These are phyloP conservation scores for Solanum chilense DNA, from an alignment of 257 asterid species.

Conservation along the genomic window DNA sequence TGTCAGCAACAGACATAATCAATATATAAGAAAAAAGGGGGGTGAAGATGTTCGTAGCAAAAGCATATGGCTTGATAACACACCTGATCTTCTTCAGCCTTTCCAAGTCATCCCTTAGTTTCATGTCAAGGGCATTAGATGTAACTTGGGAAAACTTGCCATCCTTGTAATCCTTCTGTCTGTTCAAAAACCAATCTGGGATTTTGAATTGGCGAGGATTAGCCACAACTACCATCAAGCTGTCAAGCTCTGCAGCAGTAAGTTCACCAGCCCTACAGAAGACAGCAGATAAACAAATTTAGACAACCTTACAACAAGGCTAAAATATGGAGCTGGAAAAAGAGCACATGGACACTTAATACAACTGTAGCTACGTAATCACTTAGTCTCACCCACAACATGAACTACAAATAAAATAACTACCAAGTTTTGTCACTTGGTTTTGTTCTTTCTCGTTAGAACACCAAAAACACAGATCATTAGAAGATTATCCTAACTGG, in stretches of 20 bases:
- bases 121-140: constrained; percentile 48
- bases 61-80: neutral
- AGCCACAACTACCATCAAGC: constrained; percentile 30
- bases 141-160: constrained; percentile 38
- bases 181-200: constrained; percentile 47
- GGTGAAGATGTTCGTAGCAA: neutral
- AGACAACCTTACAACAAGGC: neutral
- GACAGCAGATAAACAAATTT: neutral
- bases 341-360: neutral
- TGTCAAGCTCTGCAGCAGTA: constrained; percentile 29
- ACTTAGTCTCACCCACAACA: neutral
- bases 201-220: constrained; percentile 43
- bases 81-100: constrained; percentile 33
- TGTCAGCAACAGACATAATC: constrained; percentile 1
- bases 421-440: neutral
- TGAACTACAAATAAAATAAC: neutral
- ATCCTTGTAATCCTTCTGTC: constrained; percentile 44
- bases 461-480: neutral
- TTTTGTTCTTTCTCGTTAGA: neutral
- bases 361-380: neutral
- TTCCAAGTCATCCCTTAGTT: constrained; percentile 44
- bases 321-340: neutral
- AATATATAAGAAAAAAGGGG: neutral
- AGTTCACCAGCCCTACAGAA: constrained; percentile 31
- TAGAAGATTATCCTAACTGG: neutral